A percentile compares a stretch with the other conserved stretches of the same genome.
These are phyloP conservation scores for Tylopilus orsonianus DNA, from an alignment of 1,284 basidiomycete genomes.

Conservation along the genomic window DNA sequence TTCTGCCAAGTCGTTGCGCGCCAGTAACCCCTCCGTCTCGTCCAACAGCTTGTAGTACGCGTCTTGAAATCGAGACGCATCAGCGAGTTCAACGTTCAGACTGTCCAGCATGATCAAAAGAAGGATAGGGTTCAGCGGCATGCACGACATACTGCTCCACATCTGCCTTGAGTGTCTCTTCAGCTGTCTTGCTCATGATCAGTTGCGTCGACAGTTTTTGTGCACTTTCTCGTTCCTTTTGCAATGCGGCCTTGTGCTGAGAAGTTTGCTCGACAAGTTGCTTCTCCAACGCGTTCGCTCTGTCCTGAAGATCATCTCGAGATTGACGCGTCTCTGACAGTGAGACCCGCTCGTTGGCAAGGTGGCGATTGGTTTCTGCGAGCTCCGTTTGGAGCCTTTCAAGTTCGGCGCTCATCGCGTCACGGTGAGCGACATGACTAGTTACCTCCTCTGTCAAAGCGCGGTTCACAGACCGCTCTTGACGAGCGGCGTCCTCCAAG, in stretches of 20 bases:
- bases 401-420: constrained; percentile 41
- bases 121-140: background rate
- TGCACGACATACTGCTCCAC: constrained; percentile 54
- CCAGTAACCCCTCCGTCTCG: constrained; percentile 59
- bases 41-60: constrained; percentile 64
- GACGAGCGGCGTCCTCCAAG: constrained; percentile 30
- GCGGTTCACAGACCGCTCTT: constrained; percentile 36
- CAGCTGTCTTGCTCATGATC: constrained; percentile 55
- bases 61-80: constrained; percentile 61
- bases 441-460: constrained; percentile 40
- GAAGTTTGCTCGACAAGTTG: constrained; percentile 28
- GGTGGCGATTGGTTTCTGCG: constrained; percentile 24
- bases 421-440: constrained; percentile 38
- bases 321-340: constrained; percentile 20
- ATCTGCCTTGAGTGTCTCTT: constrained; percentile 61
- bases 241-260: constrained; percentile 36
- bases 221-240: constrained; percentile 51
- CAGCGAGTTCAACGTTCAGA: constrained; percentile 53
- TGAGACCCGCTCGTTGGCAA: constrained; percentile 25
- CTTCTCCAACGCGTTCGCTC: constrained; percentile 21
- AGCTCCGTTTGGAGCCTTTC: constrained; percentile 41
- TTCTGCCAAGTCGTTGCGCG: constrained; percentile 72
- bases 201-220: constrained; percentile 49
- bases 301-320: constrained; percentile 34
- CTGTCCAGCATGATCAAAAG: constrained; percentile 35